phyloP scores from a whole-genome alignment of 208 protist genomes.

The Trypanosomatidae sp. region DNA sequence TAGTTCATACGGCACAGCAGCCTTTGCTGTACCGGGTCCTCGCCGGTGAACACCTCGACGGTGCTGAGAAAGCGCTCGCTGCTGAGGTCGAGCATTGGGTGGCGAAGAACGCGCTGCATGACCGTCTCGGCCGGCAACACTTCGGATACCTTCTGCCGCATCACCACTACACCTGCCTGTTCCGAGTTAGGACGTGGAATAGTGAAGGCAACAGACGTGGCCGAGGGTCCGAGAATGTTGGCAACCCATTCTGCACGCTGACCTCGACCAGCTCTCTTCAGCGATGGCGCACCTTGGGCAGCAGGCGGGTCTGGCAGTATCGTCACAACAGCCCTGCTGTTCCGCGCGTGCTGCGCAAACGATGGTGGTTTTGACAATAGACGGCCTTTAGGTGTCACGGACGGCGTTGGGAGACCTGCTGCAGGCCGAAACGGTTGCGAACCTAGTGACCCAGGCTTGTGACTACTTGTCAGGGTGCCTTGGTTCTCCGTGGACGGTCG shows the following conservation, averaged over 20 bases:
- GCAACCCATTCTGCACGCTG: conserved; percentile 47
- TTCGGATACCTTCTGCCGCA: conserved; percentile 10
- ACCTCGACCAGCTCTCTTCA: background rate
- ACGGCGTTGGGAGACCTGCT: background rate
- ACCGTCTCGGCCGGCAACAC: conserved; percentile 42
- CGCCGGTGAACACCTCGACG: conserved; percentile 70
- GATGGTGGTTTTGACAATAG: background rate
- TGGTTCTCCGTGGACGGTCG: background rate
- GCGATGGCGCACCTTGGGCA: background rate
- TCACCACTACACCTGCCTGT: conserved; percentile 17
- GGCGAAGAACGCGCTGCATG: conserved; percentile 57
- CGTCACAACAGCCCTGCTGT: background rate
- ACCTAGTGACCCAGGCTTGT: background rate
- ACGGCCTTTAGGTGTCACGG: background rate
- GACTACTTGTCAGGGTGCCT: background rate
- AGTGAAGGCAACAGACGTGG: conserved; percentile 21
- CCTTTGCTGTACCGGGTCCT: conserved; percentile 65
- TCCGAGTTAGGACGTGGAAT: conserved; percentile 21
- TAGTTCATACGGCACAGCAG: conserved; percentile 79
- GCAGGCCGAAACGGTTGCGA: too few relatives aligned
- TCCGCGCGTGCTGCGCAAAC: background rate
- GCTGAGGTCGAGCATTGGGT: conserved; percentile 76
- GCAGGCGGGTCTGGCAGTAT: background rate
- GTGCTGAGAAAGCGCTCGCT: conserved; percentile 70
- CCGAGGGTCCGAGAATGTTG: conserved; percentile 56